phyloP scores from a whole-genome alignment of 495 filamentous ascomycete genomes.

The Penicillium macrosclerotiorum region DNA sequence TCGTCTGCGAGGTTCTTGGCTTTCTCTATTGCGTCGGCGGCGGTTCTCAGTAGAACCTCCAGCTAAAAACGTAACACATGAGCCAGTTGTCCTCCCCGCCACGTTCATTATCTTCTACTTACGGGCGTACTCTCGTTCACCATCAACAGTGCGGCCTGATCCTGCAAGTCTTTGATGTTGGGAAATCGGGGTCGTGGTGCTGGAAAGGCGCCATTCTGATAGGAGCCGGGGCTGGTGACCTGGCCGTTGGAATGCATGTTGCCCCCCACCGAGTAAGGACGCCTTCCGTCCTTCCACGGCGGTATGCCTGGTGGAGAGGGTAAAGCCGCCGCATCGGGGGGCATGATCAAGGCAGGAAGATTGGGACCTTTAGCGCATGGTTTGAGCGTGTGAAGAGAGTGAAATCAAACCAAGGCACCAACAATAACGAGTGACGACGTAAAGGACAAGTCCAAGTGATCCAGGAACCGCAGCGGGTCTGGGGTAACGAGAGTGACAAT shows the following conservation, averaged over 20 bases:
- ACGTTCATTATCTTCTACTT: slow-evolving; percentile 13
- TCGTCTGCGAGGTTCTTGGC: slow-evolving; percentile 43
- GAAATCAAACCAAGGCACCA: slow-evolving; percentile 6
- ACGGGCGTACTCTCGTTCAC: slow-evolving; percentile 45
- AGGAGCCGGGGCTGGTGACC: slow-evolving; percentile 23
- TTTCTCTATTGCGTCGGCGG: slow-evolving; percentile 36
- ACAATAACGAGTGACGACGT: too few species aligned
- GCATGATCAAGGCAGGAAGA: slow-evolving; percentile 35
- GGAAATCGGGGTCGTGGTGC: slow-evolving; percentile 46
- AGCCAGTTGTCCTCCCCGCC: slow-evolving; percentile 9
- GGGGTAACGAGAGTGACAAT: slow-evolving; percentile 24
- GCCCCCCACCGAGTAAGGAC: slow-evolving; percentile 30
- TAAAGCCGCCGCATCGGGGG: slow-evolving; percentile 44
- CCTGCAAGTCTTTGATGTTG: slow-evolving; percentile 73
- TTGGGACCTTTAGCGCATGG: slow-evolving; percentile 27
- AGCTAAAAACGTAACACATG: slow-evolving; percentile 29
- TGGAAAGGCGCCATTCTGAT: slow-evolving; percentile 24
- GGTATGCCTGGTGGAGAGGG: slow-evolving; percentile 38
- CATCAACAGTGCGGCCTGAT: slow-evolving; percentile 40
- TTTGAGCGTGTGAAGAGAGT: slow-evolving; percentile 2
- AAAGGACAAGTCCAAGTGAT: slow-evolving; percentile 10
- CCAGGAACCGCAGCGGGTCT: slow-evolving; percentile 23
- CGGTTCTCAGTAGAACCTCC: slow-evolving; percentile 30
- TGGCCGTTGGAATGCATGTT: slow-evolving; percentile 31
- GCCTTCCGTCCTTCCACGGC: slow-evolving; percentile 33